Conservation (phyloP, 2,329 filamentous ascomycete genomes). For the Fusarium buharicum region DNA sequence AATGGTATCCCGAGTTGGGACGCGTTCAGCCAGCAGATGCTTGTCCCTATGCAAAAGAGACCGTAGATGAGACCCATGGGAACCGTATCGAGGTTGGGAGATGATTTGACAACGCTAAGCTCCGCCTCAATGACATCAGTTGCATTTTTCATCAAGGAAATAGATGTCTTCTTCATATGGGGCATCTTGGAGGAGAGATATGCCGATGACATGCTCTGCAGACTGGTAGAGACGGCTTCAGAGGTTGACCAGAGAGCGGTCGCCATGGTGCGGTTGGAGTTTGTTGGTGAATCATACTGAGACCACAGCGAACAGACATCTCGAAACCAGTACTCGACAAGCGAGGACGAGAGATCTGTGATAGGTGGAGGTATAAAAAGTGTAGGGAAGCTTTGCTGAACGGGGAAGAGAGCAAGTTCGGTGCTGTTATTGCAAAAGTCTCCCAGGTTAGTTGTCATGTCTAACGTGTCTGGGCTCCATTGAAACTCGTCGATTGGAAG, state of each 20-base stretch:
- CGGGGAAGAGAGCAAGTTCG: conserved; percentile 9
- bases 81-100: conserved; percentile 29
- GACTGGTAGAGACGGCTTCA: conserved; percentile 52
- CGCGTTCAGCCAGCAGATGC: conserved; percentile 54
- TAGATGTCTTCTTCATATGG: conserved; percentile 48
- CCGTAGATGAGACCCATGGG: conserved; percentile 52
- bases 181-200: conserved; percentile 51
- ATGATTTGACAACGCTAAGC: conserved; percentile 40
- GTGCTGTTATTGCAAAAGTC: background rate
- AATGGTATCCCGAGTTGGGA: conserved; percentile 48
- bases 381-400: conserved; percentile 11
- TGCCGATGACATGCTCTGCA: conserved; percentile 55
- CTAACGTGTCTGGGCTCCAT: conserved; percentile 18
- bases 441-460: conserved; percentile 1
- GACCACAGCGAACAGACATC: conserved; percentile 55
- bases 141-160: conserved; percentile 50
- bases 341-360: conserved; percentile 40
- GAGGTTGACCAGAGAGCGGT: conserved; percentile 52
- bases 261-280: conserved; percentile 53
- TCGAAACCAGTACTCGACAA: conserved; percentile 53
- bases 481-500: conserved; percentile 11
- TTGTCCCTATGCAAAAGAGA: conserved; percentile 54
- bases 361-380: conserved; percentile 25
- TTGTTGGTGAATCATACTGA: conserved; percentile 53
- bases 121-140: conserved; percentile 50